Evolutionary conservation across 2,329 filamentous ascomycete species (phyloP), one percentile per base, ranked within the genome.

Genomic region (Dactylellina haptotyla): DNA sequence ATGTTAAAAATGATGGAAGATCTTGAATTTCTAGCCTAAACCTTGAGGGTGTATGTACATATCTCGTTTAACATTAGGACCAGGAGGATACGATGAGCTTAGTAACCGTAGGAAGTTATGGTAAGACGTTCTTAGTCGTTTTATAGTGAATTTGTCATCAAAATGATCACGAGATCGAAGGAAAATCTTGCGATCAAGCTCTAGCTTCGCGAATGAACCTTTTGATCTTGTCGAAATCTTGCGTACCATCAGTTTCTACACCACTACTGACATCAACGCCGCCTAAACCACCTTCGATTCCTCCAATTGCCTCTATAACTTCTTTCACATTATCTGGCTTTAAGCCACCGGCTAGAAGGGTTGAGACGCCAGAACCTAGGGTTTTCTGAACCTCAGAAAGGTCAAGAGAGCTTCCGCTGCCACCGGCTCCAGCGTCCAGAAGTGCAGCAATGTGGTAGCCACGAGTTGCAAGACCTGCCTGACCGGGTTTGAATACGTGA

Each of bases 181-280:
- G n/a, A n/a, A n/a, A n/a, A 12, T 14, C 34, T 3, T 10, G 9
- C 16, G 9, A 39, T 50, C 18, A 46, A 25, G 32, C 18, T 16
- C 32, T 61, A 2, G 37, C 53, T 25, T 45, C 46, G 9, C 39
- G 20, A 41, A 98, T 84, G 81, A 99, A 99, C 2, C 86, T 87
- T 75, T 84, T 84, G 77, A 99, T 98, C 83, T 90, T 96, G 16
- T 87, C 86, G 66, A 94, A 78, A 80, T 89, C 90, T 81, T 99
- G 95, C 79, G 87, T 84, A 1, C 93, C 94, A 77, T 90, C 86
- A 34, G 88, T 88, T 82, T 98, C 95, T 1, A 99, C 93, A 0
- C 96, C 96, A 79, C 92, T 97, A 81, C 93, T 97, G 18, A 97
- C 92, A 83, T 99, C 95, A 2, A 99, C 90, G 1, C 90, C 93